Evolutionary conservation across 1,284 basidiomycete species (phyloP).

Genomic region (Golubevia sp.): DNA sequence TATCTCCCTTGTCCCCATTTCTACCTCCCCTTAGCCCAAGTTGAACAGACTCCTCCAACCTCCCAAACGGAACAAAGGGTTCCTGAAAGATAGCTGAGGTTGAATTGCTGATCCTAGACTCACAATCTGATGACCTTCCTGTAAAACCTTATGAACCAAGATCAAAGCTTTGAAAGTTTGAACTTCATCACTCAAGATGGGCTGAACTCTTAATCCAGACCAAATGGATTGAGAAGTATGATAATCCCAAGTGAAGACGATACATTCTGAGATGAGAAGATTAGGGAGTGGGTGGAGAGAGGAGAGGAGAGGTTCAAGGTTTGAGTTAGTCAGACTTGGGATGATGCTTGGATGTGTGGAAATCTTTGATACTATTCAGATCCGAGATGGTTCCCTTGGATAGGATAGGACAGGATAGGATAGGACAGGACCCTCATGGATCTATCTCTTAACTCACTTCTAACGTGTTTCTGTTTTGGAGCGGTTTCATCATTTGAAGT

Average conservation of each 20-base stretch:
- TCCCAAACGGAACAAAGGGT: too few relatives aligned
- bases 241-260: slow-evolving; percentile 62
- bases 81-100: background rate
- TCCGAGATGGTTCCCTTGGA: background rate
- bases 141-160: slow-evolving; percentile 58
- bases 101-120: background rate
- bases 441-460: slow-evolving; percentile 29
- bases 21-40: too few relatives aligned
- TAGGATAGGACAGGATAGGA: background rate
- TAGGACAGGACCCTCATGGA: background rate
- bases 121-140: slow-evolving; percentile 56
- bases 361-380: background rate
- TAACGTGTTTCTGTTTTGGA: slow-evolving; percentile 61
- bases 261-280: slow-evolving; percentile 38
- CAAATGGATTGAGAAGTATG: slow-evolving; percentile 58
- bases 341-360: background rate
- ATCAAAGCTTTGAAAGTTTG: slow-evolving; percentile 62
- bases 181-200: slow-evolving; percentile 58
- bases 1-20: too few relatives aligned
- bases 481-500: slow-evolving; percentile 54
- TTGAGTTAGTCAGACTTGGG: too few relatives aligned
- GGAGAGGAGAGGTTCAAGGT: background rate
- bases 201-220: slow-evolving; percentile 55
- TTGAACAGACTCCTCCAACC: too few relatives aligned
- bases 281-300: slow-evolving; percentile 1